Evolutionary conservation across 108 stramenopile species (phyloP).

Genomic region (Conticribra weissflogii): DNA sequence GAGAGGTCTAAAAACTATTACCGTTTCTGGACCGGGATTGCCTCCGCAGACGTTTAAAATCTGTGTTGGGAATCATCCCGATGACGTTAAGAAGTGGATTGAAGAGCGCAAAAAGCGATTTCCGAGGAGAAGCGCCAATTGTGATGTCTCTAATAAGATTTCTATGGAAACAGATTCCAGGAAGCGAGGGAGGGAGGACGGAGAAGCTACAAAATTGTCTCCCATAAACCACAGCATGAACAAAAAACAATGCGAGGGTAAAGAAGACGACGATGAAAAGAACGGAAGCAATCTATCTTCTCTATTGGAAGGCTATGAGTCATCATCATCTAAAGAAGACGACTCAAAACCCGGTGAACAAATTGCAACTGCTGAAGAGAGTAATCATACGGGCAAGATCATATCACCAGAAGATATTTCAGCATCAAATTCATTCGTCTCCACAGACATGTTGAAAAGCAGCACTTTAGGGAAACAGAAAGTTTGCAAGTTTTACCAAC

Average conservation of each 20-base stretch:
- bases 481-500: conserved; percentile 43
- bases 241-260: not conserved
- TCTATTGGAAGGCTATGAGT: conserved; percentile 81
- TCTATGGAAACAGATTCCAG: not conserved
- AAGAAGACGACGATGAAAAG: not conserved
- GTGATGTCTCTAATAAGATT: not conserved
- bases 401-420: not conserved
- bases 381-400: not conserved
- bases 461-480: conserved; percentile 8
- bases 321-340: conserved; percentile 60
- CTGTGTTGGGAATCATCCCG: conserved; percentile 89
- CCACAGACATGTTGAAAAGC: not conserved
- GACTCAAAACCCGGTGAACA: not conserved
- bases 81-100: conserved; percentile 87
- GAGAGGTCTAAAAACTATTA: conserved; percentile 82
- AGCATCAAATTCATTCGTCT: not conserved
- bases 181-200: conserved; percentile 16
- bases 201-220: too few relatives aligned
- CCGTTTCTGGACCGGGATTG: conserved; percentile 78
- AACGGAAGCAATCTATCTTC: conserved; percentile 51
- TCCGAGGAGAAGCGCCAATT: conserved; percentile 46
- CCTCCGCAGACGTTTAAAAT: conserved; percentile 77
- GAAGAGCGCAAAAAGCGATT: conserved; percentile 76
- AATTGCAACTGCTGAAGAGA: conserved; percentile 25
- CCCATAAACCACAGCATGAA: too few relatives aligned